Evolutionary conservation across 164 flowering plant genomes (phyloP).

Genomic region (Euptelea pleiosperma): DNA sequence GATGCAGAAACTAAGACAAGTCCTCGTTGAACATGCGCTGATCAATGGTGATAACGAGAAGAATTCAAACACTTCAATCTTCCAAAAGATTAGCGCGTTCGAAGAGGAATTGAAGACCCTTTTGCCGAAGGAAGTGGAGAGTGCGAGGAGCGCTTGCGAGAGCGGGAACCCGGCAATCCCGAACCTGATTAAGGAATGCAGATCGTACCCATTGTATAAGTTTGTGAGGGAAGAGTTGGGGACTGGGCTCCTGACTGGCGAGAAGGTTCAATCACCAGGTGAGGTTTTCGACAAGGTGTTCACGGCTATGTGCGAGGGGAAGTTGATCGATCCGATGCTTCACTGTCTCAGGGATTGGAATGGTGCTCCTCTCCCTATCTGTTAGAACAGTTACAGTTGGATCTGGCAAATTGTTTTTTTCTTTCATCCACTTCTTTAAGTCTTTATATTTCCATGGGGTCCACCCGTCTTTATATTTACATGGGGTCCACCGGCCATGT

Average conservation of each 20-base stretch:
- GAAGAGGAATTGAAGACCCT: constrained; percentile 52
- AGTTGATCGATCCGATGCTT: constrained; percentile 51
- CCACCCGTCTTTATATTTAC: too few species aligned
- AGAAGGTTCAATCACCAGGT: constrained; percentile 45
- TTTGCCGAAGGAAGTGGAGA: constrained; percentile 53
- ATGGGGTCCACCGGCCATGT: too few species aligned
- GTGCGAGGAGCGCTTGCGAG: constrained; percentile 28
- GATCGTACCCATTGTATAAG: constrained; percentile 54
- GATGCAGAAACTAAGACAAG: constrained; percentile 59
- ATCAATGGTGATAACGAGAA: constrained; percentile 32
- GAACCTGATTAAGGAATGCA: constrained; percentile 51
- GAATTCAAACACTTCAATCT: constrained; percentile 36
- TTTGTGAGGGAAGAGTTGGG: constrained; percentile 52
- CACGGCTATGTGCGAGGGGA: constrained; percentile 44
- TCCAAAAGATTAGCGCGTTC: constrained; percentile 43
- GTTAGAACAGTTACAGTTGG: constrained; percentile 15
- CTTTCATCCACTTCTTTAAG: too few species aligned
- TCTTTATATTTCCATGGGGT: too few species aligned
- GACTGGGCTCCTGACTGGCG: constrained; percentile 43
- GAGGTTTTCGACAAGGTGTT: constrained; percentile 61
- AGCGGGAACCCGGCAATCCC: constrained; percentile 30
- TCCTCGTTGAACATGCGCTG: constrained; percentile 54
- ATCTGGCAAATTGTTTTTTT: too few species aligned
- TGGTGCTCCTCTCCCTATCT: constrained; percentile 55
- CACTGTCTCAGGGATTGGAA: constrained; percentile 53